Percentiles rank a stretch among this genome's conserved stretches.
These are phyloP conservation scores for Cichorium intybus DNA, from an alignment of 140 eudicot species.

Conservation along the genomic window DNA sequence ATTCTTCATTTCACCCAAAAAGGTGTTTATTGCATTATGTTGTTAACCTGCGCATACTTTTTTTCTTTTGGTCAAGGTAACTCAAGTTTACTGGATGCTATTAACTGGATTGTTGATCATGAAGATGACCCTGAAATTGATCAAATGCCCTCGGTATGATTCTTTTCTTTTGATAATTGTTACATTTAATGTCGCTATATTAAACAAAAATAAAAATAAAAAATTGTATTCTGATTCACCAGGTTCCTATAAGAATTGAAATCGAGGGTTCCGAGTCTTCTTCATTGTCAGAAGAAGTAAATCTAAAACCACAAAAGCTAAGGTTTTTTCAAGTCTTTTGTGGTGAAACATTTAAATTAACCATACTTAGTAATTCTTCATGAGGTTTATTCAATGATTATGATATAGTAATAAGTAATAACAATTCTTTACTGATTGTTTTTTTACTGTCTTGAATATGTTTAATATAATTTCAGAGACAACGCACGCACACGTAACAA, in stretches of 20 bases:
- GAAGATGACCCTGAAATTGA: constrained; percentile 58
- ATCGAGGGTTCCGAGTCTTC: constrained; percentile 40
- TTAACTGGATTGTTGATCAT: constrained; percentile 68
- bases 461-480: constrained; percentile 35
- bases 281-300: constrained; percentile 53
- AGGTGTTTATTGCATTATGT: background rate
- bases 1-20: background rate
- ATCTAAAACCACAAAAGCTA: constrained; percentile 54
- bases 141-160: no score
- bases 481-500: constrained; percentile 39
- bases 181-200: no score
- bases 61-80: constrained; percentile 51
- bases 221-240: constrained; percentile 9
- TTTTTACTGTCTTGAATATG: background rate
- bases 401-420: no score
- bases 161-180: no score
- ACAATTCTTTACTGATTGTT: no score
- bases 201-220: no score
- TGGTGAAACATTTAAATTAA: background rate
- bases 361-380: constrained; percentile 1
- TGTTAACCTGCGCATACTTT: background rate
- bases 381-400: constrained; percentile 10
- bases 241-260: constrained; percentile 53
- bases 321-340: constrained; percentile 46
- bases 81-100: constrained; percentile 71